Base-by-base conservation (phyloP, 176 grass and related monocot genomes). In the Oryza longistaminata region DNA sequence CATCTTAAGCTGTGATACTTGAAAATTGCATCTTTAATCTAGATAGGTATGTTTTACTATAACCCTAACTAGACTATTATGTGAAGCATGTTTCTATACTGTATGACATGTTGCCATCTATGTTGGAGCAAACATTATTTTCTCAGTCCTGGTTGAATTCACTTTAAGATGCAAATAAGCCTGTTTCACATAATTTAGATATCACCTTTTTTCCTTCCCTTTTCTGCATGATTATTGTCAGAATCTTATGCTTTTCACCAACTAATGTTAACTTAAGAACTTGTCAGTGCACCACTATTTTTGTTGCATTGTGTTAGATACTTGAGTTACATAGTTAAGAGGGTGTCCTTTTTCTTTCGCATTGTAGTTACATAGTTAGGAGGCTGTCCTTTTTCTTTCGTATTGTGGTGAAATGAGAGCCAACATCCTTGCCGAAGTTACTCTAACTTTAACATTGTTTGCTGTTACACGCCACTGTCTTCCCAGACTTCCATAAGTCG, bases 121-220 rank as follows among this genome's bases (percentile, higher is more conserved):
- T 84, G 45, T n/a, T 66, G n/a, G 25, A 37, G 43, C n/a, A 67
- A 66, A 52, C 72, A 67, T 75, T 53, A 7, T 43, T 43, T 39
- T 35, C 53, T 68, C 5, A 1, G 24, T 52, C 2, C 16, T 9
- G 66, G 2, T 69, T 77, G 24, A 53, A 70, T 60, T 68, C 2
- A 14, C 22, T 8, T 50, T 24, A 27, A 48, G 17, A 9, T 64
- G 16, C 55, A 78, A 70, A 64, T 15, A 21, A 11, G 29, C n/a
- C 0, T 74, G 17, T 55, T 44, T 81, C 10, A 46, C 35, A 31
- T 64, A 31, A 2, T 46, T 29, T 22, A 73, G 37, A 45, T 73
- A 14, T 64, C 62, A 70, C 3, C 10, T 35, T 40, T 22, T 42
- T 34, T 74, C 14, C 15, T 8, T 1, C 2, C 19, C 10, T 66